Percentiles rank a stretch among this genome's conserved stretches.
phyloP scores from a whole-genome alignment of 2,329 filamentous ascomycete species.

The Penicillium sp. region DNA sequence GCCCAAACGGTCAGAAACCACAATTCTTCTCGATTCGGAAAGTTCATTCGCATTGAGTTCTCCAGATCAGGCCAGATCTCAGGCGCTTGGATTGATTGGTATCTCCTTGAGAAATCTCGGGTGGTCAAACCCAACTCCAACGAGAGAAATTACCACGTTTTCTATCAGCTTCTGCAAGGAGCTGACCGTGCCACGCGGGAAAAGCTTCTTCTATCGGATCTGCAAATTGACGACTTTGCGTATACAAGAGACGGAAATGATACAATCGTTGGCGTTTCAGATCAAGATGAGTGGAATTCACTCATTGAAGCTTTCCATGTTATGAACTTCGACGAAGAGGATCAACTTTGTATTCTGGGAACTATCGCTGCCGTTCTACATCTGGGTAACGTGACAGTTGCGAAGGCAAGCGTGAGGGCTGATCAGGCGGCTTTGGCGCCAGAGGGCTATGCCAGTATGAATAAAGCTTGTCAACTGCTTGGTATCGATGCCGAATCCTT shows the following conservation, averaged over 20 bases:
- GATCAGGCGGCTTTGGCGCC: slow-evolving; percentile 84
- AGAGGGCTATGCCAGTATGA: slow-evolving; percentile 73
- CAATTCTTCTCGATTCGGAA: slow-evolving; percentile 97
- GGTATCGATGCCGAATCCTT: slow-evolving; percentile 85
- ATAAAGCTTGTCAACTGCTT: slow-evolving; percentile 78
- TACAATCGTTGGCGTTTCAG: slow-evolving; percentile 85
- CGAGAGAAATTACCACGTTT: slow-evolving; percentile 95
- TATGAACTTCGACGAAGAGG: slow-evolving; percentile 87
- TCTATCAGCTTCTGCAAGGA: slow-evolving; percentile 91
- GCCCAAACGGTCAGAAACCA: slow-evolving; percentile 97
- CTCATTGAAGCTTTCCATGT: slow-evolving; percentile 90
- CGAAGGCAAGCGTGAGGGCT: slow-evolving; percentile 85
- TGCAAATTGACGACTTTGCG: slow-evolving; percentile 82
- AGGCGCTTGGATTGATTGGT: slow-evolving; percentile 98
- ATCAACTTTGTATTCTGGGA: slow-evolving; percentile 79
- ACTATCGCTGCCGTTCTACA: slow-evolving; percentile 92
- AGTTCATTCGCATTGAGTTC: slow-evolving; percentile 98
- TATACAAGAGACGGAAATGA: slow-evolving; percentile 93
- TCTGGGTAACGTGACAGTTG: slow-evolving; percentile 85
- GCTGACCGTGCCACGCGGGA: slow-evolving; percentile 73
- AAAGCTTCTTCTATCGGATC: slow-evolving; percentile 72
- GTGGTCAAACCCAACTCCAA: slow-evolving; percentile 85
- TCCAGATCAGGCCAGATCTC: slow-evolving; percentile 84
- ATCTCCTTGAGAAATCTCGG: slow-evolving; percentile 94
- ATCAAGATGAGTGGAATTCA: slow-evolving; percentile 84